These are phyloP conservation scores for Phoma sp. DNA, from an alignment of 2,329 filamentous ascomycete genomes.

Conservation along the genomic window DNA sequence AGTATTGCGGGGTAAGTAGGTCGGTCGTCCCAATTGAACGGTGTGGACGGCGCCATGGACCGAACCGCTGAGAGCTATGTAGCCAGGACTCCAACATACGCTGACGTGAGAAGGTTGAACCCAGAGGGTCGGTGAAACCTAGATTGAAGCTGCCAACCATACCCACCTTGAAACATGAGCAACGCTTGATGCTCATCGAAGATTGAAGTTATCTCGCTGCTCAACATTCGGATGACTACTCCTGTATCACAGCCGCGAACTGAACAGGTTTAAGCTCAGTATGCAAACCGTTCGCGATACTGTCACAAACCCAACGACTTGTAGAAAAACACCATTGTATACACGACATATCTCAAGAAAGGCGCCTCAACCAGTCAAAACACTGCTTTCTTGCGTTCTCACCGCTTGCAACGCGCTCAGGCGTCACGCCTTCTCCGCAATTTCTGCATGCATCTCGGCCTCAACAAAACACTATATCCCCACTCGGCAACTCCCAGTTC, in stretches of 20 bases:
- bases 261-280: neutral
- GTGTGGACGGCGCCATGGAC: constrained; percentile 21
- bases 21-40: constrained; percentile 1
- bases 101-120: constrained; percentile 2
- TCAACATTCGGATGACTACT: no score
- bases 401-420: constrained; percentile 24
- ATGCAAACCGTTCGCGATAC: neutral
- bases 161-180: neutral
- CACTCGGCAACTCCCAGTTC: constrained; percentile 10
- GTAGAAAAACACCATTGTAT: neutral
- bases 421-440: constrained; percentile 28
- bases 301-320: neutral
- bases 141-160: neutral
- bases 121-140: neutral
- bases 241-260: no score
- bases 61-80: constrained; percentile 13
- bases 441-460: constrained; percentile 22
- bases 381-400: neutral
- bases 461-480: constrained; percentile 27
- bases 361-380: neutral
- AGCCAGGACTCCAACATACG: neutral
- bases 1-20: constrained; percentile 14
- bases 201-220: no score
- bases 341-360: neutral
- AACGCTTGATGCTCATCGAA: neutral